Evolutionary conservation across 2,329 filamentous ascomycete genomes (phyloP).

Genomic region (Colletotrichum gloeosporioides): DNA sequence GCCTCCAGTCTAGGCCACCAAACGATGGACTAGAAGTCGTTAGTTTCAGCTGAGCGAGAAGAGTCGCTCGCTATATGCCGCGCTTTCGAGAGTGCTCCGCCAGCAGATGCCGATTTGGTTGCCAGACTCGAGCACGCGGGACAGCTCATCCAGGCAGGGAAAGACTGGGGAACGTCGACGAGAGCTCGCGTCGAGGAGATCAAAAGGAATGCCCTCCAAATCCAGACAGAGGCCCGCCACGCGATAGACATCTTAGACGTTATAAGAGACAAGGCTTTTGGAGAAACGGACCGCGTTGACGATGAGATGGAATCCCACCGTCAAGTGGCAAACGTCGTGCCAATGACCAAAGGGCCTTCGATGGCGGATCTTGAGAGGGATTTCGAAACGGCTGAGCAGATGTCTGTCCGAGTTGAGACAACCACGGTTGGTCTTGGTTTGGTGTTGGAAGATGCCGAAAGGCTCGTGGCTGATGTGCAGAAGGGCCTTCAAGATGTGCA

Average conservation of each 20-base stretch:
- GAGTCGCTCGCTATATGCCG: not conserved
- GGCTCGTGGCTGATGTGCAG: not conserved
- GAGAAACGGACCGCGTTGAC: not conserved
- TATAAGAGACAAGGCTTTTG: not conserved
- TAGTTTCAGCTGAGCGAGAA: not conserved
- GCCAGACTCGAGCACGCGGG: not conserved
- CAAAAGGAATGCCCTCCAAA: not conserved
- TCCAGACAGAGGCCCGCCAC: not conserved
- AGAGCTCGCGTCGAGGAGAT: not conserved
- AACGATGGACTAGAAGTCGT: not conserved
- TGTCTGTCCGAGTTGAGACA: not conserved
- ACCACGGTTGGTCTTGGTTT: not conserved
- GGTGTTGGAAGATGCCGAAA: not conserved
- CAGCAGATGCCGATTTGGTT: not conserved
- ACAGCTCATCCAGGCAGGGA: not conserved
- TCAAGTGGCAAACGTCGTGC: not conserved
- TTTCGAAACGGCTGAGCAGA: not conserved
- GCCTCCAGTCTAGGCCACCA: not conserved
- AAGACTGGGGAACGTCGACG: not conserved
- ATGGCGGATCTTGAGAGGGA: not conserved
- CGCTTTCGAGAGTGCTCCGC: not conserved
- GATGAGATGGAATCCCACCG: not conserved
- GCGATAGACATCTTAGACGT: not conserved
- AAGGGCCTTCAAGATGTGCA: not conserved
- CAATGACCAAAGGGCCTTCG: not conserved